phyloP scores from a whole-genome alignment of 768 basidiomycete species.

The Leccinum arenicola region DNA sequence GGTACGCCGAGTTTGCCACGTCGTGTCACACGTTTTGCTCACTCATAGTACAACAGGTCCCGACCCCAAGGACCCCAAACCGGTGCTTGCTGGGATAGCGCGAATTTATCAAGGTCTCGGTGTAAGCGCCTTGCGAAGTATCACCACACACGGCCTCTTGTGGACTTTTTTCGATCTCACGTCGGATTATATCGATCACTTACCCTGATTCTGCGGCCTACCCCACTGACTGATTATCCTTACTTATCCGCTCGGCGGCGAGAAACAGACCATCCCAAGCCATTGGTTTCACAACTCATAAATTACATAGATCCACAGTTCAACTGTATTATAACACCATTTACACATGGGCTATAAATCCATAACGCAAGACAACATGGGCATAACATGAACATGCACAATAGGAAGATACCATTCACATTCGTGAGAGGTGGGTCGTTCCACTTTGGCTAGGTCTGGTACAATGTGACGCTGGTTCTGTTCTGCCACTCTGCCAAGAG shows the following conservation, averaged over 20 bases:
- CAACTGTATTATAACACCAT: slow-evolving; percentile 27
- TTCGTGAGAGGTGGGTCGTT: slow-evolving; percentile 2
- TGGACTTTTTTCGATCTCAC: slow-evolving; percentile 93
- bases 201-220: slow-evolving; percentile 34
- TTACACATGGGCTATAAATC: slow-evolving; percentile 7
- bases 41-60: slow-evolving; percentile 48
- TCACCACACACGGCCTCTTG: slow-evolving; percentile 89
- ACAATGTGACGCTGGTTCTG: slow-evolving; percentile 1
- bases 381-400: slow-evolving; percentile 6
- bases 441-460: slow-evolving; percentile 1
- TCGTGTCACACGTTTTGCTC: slow-evolving; percentile 2
- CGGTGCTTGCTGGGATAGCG: slow-evolving; percentile 70
- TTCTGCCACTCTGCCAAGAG: slow-evolving; percentile 10
- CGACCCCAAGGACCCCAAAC: slow-evolving; percentile 74
- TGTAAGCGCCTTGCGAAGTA: slow-evolving; percentile 87
- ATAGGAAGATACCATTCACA: background rate
- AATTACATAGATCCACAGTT: slow-evolving; percentile 14
- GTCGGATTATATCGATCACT: slow-evolving; percentile 66
- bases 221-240: slow-evolving; percentile 7
- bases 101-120: slow-evolving; percentile 93
- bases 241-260: slow-evolving; percentile 12
- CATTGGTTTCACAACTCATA: slow-evolving; percentile 10
- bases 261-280: slow-evolving; percentile 3
- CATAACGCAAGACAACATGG: slow-evolving; percentile 9
- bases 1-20: slow-evolving; percentile 42